phyloP scores from a whole-genome alignment of 192 early-diverging fungal genomes.

The Dissophora ornata region DNA sequence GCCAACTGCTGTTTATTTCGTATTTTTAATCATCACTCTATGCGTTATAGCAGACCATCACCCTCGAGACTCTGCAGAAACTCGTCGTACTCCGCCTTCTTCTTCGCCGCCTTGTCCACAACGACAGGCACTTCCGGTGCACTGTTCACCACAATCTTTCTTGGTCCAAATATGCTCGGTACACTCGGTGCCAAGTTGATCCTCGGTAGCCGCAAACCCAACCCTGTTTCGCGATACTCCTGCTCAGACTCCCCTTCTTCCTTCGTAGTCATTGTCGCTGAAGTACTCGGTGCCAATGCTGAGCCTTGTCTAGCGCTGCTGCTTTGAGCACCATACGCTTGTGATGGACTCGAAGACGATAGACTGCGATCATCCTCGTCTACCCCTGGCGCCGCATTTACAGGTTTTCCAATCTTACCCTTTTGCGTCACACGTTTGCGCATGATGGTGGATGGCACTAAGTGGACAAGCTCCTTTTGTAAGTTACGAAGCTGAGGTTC shows the following conservation, averaged over 20 bases:
- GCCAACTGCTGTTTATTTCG: too few species aligned
- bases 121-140: slow-evolving; percentile 37
- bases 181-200: slow-evolving; percentile 40
- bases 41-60: slow-evolving; percentile 39
- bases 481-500: slow-evolving; percentile 50
- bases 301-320: not conserved
- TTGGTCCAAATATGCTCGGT: slow-evolving; percentile 12
- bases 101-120: slow-evolving; percentile 34
- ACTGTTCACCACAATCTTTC: slow-evolving; percentile 40
- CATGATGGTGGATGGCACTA: slow-evolving; percentile 49
- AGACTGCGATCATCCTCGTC: slow-evolving; percentile 27
- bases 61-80: slow-evolving; percentile 46
- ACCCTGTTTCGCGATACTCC: slow-evolving; percentile 25
- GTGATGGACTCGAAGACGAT: not conserved
- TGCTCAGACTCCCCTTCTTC: not conserved
- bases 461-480: slow-evolving; percentile 44
- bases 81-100: slow-evolving; percentile 51
- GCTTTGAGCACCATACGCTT: not conserved
- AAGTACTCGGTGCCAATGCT: not conserved
- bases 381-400: slow-evolving; percentile 49
- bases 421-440: slow-evolving; percentile 50
- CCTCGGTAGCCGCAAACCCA: slow-evolving; percentile 34
- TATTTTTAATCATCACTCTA: too few species aligned
- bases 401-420: slow-evolving; percentile 50
- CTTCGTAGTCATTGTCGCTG: not conserved